phyloP scores from a whole-genome alignment of 2,329 filamentous ascomycete genomes.

The Gaeumannomyces tritici region DNA sequence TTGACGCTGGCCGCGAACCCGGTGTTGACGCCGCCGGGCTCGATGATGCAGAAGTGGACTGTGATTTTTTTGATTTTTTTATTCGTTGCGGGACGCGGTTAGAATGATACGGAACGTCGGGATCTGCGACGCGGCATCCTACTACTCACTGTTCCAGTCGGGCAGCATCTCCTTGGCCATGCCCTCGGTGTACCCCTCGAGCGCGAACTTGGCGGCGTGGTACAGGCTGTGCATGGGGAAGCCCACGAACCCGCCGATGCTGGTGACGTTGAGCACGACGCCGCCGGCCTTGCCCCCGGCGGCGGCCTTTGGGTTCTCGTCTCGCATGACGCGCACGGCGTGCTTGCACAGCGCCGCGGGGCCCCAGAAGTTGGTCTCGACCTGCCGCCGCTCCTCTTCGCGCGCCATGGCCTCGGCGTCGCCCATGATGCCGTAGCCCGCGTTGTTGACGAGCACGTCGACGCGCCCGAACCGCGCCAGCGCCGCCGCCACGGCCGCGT shows the following conservation, averaged over 20 bases:
- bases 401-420: constrained; percentile 14
- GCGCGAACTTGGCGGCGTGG: constrained; percentile 31
- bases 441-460: constrained; percentile 10
- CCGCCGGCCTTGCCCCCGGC: constrained; percentile 29
- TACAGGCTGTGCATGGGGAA: constrained; percentile 26
- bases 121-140: no score
- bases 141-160: constrained; percentile 30
- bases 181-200: constrained; percentile 36
- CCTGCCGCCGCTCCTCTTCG: constrained; percentile 11
- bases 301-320: constrained; percentile 12
- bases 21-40: constrained; percentile 30
- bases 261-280: constrained; percentile 44
- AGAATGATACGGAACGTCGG: no score
- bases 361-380: constrained; percentile 22
- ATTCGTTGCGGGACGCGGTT: no score
- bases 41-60: constrained; percentile 30
- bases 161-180: constrained; percentile 31
- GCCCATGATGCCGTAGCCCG: constrained; percentile 30
- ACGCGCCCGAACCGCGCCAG: constrained; percentile 5
- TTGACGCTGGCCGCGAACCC: constrained; percentile 20
- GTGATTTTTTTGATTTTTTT: not conserved
- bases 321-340: constrained; percentile 19
- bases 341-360: constrained; percentile 13
- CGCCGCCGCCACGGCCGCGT: constrained; percentile 2
- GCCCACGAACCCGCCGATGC: constrained; percentile 33